phyloP scores from a whole-genome alignment of 1,139 yeast genomes.

The Candida tropicalis region DNA sequence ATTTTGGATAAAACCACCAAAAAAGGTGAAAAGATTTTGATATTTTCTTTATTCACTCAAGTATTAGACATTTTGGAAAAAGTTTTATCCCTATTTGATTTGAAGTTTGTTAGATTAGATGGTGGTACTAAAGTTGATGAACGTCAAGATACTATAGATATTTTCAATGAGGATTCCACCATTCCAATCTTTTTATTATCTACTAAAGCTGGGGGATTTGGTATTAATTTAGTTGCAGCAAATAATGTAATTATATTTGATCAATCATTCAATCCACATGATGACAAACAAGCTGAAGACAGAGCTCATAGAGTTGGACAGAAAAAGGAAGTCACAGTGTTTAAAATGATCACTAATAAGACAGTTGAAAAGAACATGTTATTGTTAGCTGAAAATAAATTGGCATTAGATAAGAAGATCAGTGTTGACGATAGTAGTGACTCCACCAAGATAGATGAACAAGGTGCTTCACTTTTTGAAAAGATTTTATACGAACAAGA shows the following conservation, averaged over 20 bases:
- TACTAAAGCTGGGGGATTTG: slow-evolving; percentile 98
- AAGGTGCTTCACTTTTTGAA: slow-evolving; percentile 56
- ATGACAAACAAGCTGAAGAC: slow-evolving; percentile 97
- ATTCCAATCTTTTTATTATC: slow-evolving; percentile 87
- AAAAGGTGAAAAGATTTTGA: slow-evolving; percentile 70
- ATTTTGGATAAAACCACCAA: slow-evolving; percentile 61
- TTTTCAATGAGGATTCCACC: slow-evolving; percentile 77
- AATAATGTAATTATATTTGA: slow-evolving; percentile 90
- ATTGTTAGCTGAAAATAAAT: slow-evolving; percentile 84
- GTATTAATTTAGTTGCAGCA: slow-evolving; percentile 95
- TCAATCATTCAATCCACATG: slow-evolving; percentile 96
- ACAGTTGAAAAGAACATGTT: slow-evolving; percentile 91
- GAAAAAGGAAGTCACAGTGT: slow-evolving; percentile 80
- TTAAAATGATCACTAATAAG: slow-evolving; percentile 69
- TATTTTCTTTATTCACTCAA: slow-evolving; percentile 92
- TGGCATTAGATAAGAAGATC: slow-evolving; percentile 79
- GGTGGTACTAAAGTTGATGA: slow-evolving; percentile 94
- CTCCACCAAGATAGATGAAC: slow-evolving; percentile 52
- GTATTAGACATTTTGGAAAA: slow-evolving; percentile 84
- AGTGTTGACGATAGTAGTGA: slow-evolving; percentile 42
- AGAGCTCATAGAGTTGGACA: slow-evolving; percentile 99
- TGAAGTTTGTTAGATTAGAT: slow-evolving; percentile 82
- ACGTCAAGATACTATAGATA: slow-evolving; percentile 89
- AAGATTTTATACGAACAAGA: slow-evolving; percentile 39
- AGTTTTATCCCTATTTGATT: slow-evolving; percentile 64